Conservation (phyloP, 768 basidiomycete species). For the Russula vinacea region DNA sequence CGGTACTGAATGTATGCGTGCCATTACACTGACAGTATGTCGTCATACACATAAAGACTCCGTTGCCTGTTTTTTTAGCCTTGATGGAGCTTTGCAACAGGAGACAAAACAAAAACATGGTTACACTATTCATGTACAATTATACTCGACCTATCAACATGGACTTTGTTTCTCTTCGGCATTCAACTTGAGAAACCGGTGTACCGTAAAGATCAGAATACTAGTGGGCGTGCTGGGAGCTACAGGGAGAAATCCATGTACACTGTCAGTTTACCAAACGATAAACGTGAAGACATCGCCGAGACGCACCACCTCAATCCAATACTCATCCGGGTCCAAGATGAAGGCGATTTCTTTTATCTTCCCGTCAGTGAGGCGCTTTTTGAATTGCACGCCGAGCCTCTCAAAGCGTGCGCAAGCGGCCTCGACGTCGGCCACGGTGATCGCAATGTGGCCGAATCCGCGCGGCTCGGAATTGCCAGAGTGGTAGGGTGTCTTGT, state of each 20-base stretch:
- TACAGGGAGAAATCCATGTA: background rate
- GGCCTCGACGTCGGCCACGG: constrained; percentile 75
- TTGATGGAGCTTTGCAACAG: background rate
- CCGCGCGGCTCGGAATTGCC: constrained; percentile 82
- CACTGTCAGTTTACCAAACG: background rate
- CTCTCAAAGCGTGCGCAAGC: constrained; percentile 82
- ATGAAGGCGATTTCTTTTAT: constrained; percentile 85
- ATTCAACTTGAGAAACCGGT: background rate
- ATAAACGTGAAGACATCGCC: background rate
- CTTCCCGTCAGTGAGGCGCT: constrained; percentile 77
- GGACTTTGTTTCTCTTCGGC: background rate
- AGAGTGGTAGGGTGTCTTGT: constrained; percentile 76
- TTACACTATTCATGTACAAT: background rate
- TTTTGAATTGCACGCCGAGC: constrained; percentile 82
- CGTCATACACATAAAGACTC: no score
- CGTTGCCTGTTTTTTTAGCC: no score
- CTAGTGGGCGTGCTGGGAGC: constrained; percentile 4
- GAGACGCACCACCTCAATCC: constrained; percentile 30
- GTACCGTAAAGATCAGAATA: background rate
- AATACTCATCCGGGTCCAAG: constrained; percentile 71
- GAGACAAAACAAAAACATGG: background rate
- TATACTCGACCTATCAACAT: background rate
- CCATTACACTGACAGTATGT: no score
- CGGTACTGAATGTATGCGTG: no score
- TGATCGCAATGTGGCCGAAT: constrained; percentile 88